phyloP scores from a whole-genome alignment of 495 filamentous ascomycete species.

The Thermochaetoides thermophila region DNA sequence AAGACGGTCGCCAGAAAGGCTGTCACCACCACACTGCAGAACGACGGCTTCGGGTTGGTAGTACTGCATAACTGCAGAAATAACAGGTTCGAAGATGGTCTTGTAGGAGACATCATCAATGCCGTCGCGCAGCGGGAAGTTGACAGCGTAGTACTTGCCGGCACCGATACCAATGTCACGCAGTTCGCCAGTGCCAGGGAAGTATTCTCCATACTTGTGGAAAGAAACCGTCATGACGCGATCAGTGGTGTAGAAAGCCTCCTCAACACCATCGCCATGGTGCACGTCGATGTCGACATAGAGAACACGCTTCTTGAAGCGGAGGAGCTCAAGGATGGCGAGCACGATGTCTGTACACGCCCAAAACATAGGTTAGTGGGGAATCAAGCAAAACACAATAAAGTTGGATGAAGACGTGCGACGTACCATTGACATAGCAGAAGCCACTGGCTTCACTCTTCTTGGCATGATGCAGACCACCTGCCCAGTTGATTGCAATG shows the following conservation, averaged over 20 bases:
- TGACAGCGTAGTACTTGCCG: constrained; percentile 90
- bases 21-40: constrained; percentile 92
- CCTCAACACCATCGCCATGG: constrained; percentile 93
- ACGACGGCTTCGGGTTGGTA: constrained; percentile 92
- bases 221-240: constrained; percentile 93
- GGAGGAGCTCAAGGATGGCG: constrained; percentile 78
- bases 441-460: constrained; percentile 89
- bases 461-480: constrained; percentile 94
- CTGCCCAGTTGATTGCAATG: constrained; percentile 98
- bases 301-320: constrained; percentile 77
- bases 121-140: constrained; percentile 91
- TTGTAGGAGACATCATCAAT: constrained; percentile 90
- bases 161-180: constrained; percentile 86
- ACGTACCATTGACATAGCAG: constrained; percentile 89
- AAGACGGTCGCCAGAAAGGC: constrained; percentile 81
- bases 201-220: constrained; percentile 98
- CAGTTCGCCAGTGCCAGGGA: constrained; percentile 91
- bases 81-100: constrained; percentile 89
- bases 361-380: not conserved
- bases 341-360: constrained; percentile 71
- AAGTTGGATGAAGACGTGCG: not conserved
- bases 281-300: constrained; percentile 99
- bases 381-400: not conserved
- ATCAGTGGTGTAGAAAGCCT: constrained; percentile 92
- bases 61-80: constrained; percentile 86